Evolutionary conservation across 2,329 filamentous ascomycete species (phyloP).

Genomic region (Colletotrichum incanum): DNA sequence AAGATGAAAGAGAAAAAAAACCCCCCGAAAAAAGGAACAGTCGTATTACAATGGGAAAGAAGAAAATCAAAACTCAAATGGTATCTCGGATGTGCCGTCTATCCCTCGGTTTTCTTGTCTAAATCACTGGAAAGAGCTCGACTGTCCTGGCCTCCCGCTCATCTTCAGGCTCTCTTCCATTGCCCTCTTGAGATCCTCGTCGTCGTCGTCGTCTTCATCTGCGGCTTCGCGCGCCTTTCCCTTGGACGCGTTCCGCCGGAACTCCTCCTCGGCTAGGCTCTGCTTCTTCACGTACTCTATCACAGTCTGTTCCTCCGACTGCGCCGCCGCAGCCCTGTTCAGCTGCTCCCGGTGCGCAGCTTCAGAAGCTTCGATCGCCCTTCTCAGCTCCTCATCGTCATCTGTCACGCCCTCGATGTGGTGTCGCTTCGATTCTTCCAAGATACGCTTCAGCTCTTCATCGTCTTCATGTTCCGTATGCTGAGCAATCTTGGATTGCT

Average conservation of each 20-base stretch:
- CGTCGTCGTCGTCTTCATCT: slow-evolving; percentile 57
- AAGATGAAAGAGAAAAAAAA: no score
- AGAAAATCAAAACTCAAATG: slow-evolving; percentile 23
- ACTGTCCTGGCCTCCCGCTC: slow-evolving; percentile 47
- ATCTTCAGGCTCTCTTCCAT: slow-evolving; percentile 70
- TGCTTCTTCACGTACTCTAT: slow-evolving; percentile 85
- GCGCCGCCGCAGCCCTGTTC: slow-evolving; percentile 58
- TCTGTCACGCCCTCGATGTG: slow-evolving; percentile 46
- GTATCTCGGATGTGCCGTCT: slow-evolving; percentile 41
- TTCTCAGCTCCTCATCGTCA: slow-evolving; percentile 62
- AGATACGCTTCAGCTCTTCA: slow-evolving; percentile 56
- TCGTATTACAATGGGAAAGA: background rate
- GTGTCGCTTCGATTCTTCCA: slow-evolving; percentile 57
- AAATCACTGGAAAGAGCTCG: slow-evolving; percentile 30
- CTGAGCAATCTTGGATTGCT: slow-evolving; percentile 52
- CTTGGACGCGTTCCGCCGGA: slow-evolving; percentile 53
- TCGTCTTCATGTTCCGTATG: slow-evolving; percentile 48
- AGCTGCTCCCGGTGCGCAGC: slow-evolving; percentile 61
- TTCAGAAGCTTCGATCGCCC: slow-evolving; percentile 64
- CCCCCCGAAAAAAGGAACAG: background rate
- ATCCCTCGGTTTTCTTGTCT: slow-evolving; percentile 4
- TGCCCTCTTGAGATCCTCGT: slow-evolving; percentile 70
- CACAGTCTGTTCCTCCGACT: slow-evolving; percentile 80
- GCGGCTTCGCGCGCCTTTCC: slow-evolving; percentile 52
- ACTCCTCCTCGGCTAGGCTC: slow-evolving; percentile 79